Base-by-base conservation (phyloP, 768 basidiomycete species). In the Amanita rubescens region DNA sequence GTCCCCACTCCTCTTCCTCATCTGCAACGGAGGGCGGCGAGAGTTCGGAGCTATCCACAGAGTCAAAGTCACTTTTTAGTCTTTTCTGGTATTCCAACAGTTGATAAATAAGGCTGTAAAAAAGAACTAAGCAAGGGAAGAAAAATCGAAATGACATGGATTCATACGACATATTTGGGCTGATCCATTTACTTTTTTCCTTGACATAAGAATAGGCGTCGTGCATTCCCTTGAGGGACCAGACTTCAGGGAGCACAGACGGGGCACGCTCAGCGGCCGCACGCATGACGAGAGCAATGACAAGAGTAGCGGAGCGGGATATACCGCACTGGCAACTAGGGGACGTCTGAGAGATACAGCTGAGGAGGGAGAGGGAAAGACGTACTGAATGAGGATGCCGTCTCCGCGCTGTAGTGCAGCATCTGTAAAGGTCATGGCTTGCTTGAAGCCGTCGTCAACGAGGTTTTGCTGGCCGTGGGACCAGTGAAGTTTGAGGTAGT, bases 141-240 rank as follows among this genome's bases (percentile, higher is more conserved):
- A 53, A 51, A 43, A 49, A 43, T 45, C 57, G 45, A 52, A 49
- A 3, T 30, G 47, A 43, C 57, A 60, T 60, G 55, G 33, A 14
- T 51, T 84, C 90, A 69, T 73, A 92, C 88, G 90, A 92, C 84
- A 95, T 94, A 69, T 95, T 95, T 51, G 93, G 93, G 17, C 93
- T 89, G 54, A 91, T 80, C 74, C 85, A 86, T 68, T 80, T 83
- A 66, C 87, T 90, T 73, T 90, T 93, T 63, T 85, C 79, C 69
- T 94, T 94, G 39, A 94, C 92, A 70, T 81, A 95, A 44, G 84
- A 71, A 68, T 95, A 95, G 24, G 93, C 88, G 35, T 81, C 86
- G 64, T 94, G 90, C 90, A 92, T 92, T 49, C 91, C 90, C 58
- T 83, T 83, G 57, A 92, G 73, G 8, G 80, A 78, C 83, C 84